These are phyloP conservation scores for Cryptococcus sp. DNA, from an alignment of 1,284 basidiomycete species.

Conservation along the genomic window DNA sequence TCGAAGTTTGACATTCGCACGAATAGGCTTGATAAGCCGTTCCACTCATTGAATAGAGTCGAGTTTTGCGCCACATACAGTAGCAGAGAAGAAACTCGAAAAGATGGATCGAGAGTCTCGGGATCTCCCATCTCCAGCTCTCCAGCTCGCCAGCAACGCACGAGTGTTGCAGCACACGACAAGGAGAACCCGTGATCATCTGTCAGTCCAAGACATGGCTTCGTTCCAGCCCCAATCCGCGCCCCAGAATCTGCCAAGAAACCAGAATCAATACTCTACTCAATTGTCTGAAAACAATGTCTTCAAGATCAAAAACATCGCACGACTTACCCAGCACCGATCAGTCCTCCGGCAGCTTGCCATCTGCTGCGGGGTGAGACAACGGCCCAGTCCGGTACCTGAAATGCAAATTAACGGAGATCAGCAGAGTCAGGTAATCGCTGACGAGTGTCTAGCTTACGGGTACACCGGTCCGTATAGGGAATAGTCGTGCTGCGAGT, in stretches of 20 bases:
- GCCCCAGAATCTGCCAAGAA: slow-evolving; percentile 35
- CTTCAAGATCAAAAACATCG: not conserved
- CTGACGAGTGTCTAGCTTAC: slow-evolving; percentile 15
- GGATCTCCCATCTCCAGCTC: no score
- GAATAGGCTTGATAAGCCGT: no score
- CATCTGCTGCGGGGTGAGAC: slow-evolving; percentile 60
- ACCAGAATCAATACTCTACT: not conserved
- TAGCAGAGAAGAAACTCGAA: no score
- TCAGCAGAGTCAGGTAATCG: not conserved
- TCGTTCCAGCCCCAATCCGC: slow-evolving; percentile 40
- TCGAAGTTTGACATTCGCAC: no score
- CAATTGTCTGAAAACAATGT: no score
- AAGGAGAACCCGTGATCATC: slow-evolving; percentile 8
- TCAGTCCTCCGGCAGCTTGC: slow-evolving; percentile 68
- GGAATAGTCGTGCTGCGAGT: slow-evolving; percentile 68
- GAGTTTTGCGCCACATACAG: no score
- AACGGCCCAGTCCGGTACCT: slow-evolving; percentile 71
- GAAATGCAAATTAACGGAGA: not conserved
- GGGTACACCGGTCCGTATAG: slow-evolving; percentile 71
- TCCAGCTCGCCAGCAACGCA: no score
- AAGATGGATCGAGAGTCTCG: no score
- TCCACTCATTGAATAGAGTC: no score
- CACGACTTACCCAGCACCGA: slow-evolving; percentile 57
- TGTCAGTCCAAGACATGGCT: slow-evolving; percentile 48
- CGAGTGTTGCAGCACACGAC: not conserved